Base-by-base conservation (phyloP, 495 filamentous ascomycete genomes). In the Podospora anserina region DNA sequence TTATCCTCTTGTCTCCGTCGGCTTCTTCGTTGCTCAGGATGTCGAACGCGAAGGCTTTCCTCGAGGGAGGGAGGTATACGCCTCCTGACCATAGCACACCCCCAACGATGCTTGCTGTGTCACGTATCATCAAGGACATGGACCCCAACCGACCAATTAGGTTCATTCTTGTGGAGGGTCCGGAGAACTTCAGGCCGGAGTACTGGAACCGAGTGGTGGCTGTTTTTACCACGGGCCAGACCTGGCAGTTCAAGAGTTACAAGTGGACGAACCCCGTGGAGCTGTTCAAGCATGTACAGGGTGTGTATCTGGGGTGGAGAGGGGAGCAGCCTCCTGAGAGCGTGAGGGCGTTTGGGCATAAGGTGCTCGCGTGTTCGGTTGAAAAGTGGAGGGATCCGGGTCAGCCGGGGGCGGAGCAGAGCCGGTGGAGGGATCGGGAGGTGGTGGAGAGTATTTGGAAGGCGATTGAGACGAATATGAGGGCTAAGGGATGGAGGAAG, bases 161-260 rank as follows among this genome's bases (percentile, higher is more conserved):
- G 63, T 98, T 99, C 82, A 92, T 97, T 73, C 88, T 99, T 26
- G 94, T 97, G 64, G 95, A 99, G 76, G 88, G 88, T 15, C 89
- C 92, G 0, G 89, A 95, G 73, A 90, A 96, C 79, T 99, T 99
- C 84, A 95, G 95, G 78, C 95, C 95, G 1, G 94, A 98, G 75
- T 97, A 98, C 81, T 99, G 95, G 95, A 88, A 89, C 67, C 89
- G 96, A 20, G 91, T 99, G 11, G 95, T 98, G 9, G 96, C 92
- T 9, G 93, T 99, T 59, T 99, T 99, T 80, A 99, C 95, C 0
- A 99, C 95, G 9, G 95, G 95, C 26, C 95, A 99, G 79, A 89
- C 90, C 13, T 99, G 95, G 95, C 95, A 99, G 78, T 99, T 98
- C 81, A 96, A 97, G 80, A 90, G 88, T 60, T 99, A 98, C 85